phyloP scores from a whole-genome alignment of 2,329 filamentous ascomycete genomes.

The Karstenula rhodostoma region DNA sequence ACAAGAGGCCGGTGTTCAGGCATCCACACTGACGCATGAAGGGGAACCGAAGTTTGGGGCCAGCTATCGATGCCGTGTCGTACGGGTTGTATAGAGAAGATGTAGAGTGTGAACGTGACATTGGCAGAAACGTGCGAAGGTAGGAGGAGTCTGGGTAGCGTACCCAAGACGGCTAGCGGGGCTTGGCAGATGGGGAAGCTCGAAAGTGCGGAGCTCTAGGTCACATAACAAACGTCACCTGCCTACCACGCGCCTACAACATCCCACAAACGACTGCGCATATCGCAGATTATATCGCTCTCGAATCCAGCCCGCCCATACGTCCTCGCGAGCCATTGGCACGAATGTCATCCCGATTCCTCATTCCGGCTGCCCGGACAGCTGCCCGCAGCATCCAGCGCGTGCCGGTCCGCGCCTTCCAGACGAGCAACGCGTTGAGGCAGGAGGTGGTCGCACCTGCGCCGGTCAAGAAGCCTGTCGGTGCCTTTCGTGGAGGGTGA shows the following conservation, averaged over 20 bases:
- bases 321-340: conserved; percentile 23
- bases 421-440: conserved; percentile 47
- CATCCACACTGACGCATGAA: neutral
- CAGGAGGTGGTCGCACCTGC: conserved; percentile 47
- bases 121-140: neutral
- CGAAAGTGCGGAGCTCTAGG: conserved; percentile 7
- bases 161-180: conserved; percentile 6
- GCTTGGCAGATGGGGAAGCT: conserved; percentile 5
- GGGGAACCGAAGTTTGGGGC: neutral
- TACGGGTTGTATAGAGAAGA: neutral
- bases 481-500: conserved; percentile 77
- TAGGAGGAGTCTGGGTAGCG: neutral
- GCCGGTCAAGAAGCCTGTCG: conserved; percentile 70
- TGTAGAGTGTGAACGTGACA: neutral
- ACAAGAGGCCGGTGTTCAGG: neutral
- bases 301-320: neutral
- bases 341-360: conserved; percentile 56
- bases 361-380: conserved; percentile 51
- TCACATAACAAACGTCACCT: conserved; percentile 14
- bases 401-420: conserved; percentile 47
- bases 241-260: neutral
- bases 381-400: conserved; percentile 26
- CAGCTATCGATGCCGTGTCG: neutral
- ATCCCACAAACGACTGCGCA: neutral
- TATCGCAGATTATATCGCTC: neutral